phyloP scores from a whole-genome alignment of 176 grass and related monocot genomes.

The Avena eriantha region DNA sequence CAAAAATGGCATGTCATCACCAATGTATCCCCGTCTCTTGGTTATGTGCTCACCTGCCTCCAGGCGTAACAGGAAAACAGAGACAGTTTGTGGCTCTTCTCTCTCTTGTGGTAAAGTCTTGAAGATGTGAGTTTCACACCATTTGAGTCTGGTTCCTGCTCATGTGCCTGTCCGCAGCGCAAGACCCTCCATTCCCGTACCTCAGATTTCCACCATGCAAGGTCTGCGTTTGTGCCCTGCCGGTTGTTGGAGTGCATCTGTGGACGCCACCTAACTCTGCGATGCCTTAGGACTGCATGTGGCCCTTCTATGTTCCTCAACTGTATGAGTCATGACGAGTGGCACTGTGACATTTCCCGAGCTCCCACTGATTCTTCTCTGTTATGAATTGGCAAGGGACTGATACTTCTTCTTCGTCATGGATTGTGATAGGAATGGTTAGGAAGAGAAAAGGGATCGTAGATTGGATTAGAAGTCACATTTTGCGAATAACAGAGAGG shows the following conservation, averaged over 20 bases:
- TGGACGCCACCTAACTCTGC: background rate
- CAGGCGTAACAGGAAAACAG: background rate
- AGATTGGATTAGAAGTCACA: background rate
- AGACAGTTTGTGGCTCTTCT: background rate
- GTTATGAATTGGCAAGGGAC: background rate
- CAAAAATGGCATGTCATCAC: background rate
- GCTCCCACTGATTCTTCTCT: background rate
- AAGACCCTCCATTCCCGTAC: background rate
- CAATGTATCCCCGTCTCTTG: background rate
- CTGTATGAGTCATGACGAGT: background rate
- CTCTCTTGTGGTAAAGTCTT: background rate
- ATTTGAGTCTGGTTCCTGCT: background rate
- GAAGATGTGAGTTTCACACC: background rate
- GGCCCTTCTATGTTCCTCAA: background rate
- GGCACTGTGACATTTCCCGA: background rate
- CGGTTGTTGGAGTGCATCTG: background rate
- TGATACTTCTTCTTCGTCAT: background rate
- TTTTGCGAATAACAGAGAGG: background rate
- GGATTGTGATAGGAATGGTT: background rate
- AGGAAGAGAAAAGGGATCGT: background rate
- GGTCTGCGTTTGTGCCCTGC: background rate
- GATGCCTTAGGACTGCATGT: background rate
- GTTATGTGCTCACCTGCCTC: background rate
- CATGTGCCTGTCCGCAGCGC: background rate
- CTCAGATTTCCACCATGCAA: background rate